Percentiles rank a stretch among this genome's conserved stretches.
These are phyloP conservation scores for Ogataea pilisensis DNA, from an alignment of 805 yeast species.

Conservation along the genomic window DNA sequence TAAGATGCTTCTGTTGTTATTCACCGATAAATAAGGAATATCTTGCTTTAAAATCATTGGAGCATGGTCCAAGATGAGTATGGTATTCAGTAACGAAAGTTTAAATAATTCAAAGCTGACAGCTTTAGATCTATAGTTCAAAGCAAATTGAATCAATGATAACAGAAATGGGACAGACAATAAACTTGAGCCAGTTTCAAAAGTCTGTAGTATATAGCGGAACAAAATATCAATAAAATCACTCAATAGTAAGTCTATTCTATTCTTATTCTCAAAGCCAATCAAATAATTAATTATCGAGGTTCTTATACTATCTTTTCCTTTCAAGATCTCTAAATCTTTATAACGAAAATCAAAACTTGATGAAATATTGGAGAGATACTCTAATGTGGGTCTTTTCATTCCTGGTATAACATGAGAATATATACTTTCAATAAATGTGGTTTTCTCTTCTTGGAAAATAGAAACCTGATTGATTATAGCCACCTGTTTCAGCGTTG, in stretches of 20 bases:
- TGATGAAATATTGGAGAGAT: slow-evolving; percentile 32
- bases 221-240: slow-evolving; percentile 36
- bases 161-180: slow-evolving; percentile 57
- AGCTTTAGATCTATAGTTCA: slow-evolving; percentile 62
- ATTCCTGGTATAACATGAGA: slow-evolving; percentile 36
- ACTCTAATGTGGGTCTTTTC: slow-evolving; percentile 29
- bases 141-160: slow-evolving; percentile 49
- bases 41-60: slow-evolving; percentile 28
- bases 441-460: slow-evolving; percentile 35
- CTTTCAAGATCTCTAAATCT: slow-evolving; percentile 26
- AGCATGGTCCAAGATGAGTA: slow-evolving; percentile 22
- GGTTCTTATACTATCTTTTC: slow-evolving; percentile 27
- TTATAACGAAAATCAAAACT: slow-evolving; percentile 23
- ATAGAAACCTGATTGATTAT: slow-evolving; percentile 29
- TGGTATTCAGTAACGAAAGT: slow-evolving; percentile 25
- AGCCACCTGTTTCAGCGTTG: slow-evolving; percentile 12
- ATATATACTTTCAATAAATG: slow-evolving; percentile 34
- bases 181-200: slow-evolving; percentile 14
- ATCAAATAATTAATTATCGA: slow-evolving; percentile 41
- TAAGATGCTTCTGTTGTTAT: slow-evolving; percentile 10
- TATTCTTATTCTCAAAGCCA: slow-evolving; percentile 35
- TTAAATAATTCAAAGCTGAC: slow-evolving; percentile 37
- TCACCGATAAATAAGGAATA: slow-evolving; percentile 19
- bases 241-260: slow-evolving; percentile 48
- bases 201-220: slow-evolving; percentile 24